A percentile compares a stretch with the other conserved stretches of the same genome.
These are phyloP conservation scores for Botryotinia calthae DNA, from an alignment of 2,329 filamentous ascomycete species.

Conservation along the genomic window DNA sequence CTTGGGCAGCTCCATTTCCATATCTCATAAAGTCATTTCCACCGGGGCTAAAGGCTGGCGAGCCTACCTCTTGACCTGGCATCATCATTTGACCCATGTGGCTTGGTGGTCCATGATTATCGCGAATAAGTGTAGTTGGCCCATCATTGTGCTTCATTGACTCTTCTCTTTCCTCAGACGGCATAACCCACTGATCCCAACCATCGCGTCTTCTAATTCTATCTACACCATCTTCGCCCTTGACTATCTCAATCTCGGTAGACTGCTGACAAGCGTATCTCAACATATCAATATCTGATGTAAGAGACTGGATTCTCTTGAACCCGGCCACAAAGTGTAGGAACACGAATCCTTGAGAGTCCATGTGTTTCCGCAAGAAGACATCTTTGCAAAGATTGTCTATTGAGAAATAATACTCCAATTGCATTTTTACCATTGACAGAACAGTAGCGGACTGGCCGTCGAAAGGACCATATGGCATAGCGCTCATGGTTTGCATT, in stretches of 20 bases:
- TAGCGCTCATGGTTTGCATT: constrained; percentile 55
- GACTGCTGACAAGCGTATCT: constrained; percentile 74
- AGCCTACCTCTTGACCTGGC: constrained; percentile 33
- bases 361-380: constrained; percentile 87
- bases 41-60: constrained; percentile 36
- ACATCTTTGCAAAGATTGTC: constrained; percentile 94
- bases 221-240: constrained; percentile 74
- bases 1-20: constrained; percentile 26
- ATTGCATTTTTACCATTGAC: constrained; percentile 47
- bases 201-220: constrained; percentile 70
- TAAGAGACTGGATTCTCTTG: constrained; percentile 74
- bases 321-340: constrained; percentile 80
- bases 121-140: constrained; percentile 43
- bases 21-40: constrained; percentile 35
- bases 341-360: constrained; percentile 87
- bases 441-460: constrained; percentile 46
- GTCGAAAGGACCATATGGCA: constrained; percentile 58
- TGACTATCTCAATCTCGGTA: constrained; percentile 67
- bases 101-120: constrained; percentile 29
- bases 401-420: constrained; percentile 96
- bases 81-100: constrained; percentile 33
- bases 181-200: constrained; percentile 79
- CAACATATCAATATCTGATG: constrained; percentile 69
- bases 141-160: constrained; percentile 75
- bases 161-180: constrained; percentile 67